Percentiles rank a stretch among this genome's conserved stretches.
These are phyloP conservation scores for Cyclotella choctawhatcheeana DNA, from an alignment of 108 stramenopile species.

Conservation along the genomic window DNA sequence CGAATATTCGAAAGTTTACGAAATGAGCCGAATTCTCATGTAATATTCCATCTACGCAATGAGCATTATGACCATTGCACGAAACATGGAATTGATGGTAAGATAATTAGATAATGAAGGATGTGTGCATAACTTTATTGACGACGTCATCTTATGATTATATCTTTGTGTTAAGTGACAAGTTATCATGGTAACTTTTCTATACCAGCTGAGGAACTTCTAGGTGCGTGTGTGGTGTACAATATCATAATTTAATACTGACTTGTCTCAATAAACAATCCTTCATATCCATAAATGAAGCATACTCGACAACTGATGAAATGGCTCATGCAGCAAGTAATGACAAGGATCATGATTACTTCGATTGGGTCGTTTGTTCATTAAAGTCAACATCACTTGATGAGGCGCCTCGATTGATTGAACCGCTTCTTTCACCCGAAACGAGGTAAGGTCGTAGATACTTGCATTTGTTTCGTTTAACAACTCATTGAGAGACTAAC, in stretches of 20 bases:
- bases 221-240: too few relatives aligned
- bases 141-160: background rate
- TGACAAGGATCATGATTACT: slow-evolving; percentile 33
- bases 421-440: slow-evolving; percentile 58
- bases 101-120: background rate
- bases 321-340: slow-evolving; percentile 23
- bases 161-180: slow-evolving; percentile 31
- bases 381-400: slow-evolving; percentile 71
- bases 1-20: slow-evolving; percentile 71
- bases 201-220: slow-evolving; percentile 64
- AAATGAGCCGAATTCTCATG: slow-evolving; percentile 43
- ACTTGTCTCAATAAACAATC: too few relatives aligned
- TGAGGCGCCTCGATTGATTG: slow-evolving; percentile 61
- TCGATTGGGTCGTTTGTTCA: slow-evolving; percentile 85
- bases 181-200: slow-evolving; percentile 66
- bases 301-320: slow-evolving; percentile 50
- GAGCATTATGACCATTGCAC: slow-evolving; percentile 63
- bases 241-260: too few relatives aligned
- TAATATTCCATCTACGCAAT: slow-evolving; percentile 77
- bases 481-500: background rate
- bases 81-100: slow-evolving; percentile 60
- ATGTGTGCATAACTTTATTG: background rate
- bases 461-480: too few relatives aligned
- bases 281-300: too few relatives aligned
- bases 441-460: too few relatives aligned